Base-by-base conservation (phyloP, 306 rosid genomes). In the Vicia faba region DNA sequence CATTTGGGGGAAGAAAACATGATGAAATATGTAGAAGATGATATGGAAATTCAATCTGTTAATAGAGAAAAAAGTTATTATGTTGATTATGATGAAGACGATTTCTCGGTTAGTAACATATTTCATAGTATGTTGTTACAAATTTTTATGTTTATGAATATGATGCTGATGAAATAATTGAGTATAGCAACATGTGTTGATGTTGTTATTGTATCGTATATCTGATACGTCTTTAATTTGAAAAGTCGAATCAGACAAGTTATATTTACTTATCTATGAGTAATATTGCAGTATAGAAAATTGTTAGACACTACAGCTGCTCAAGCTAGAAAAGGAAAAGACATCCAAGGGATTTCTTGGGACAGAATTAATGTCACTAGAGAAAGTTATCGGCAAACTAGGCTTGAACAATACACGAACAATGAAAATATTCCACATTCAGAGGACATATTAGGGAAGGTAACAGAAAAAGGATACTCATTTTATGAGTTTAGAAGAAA, bases 401-500 rank as follows among this genome's bases (percentile, higher is more conserved):
- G 96, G 83, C 78, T 89, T 62, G 93, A 89, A 59, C 93, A 85
- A 56, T 87, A 89, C 83, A 87, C 83, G 84, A 87, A 89, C 78
- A 85, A 89, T 80, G 96, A 89, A 70, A 87, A 84, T 73, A 60
- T 89, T 36, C 83, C 81, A 14, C 73, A 80, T 61, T 86, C 96
- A 0, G 96, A 93, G 64, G 89, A 84, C 16, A 78, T 75, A 61
- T 83, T 86, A 0, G 85, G 75, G 64, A 87, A 81, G 96, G 96
- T 89, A 79, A 73, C 50, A 48, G 60, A 81, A 72, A 86, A 87
- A 74, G 93, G 84, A 64, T 76, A 70, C 51, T n/a, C 64, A 23
- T 86, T 76, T 81, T 89, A 86, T 75, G 90, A 81, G 45, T 89
- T 89, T 76, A 67, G 84, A 41, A 78, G 78, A 70, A 89, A 84